phyloP scores from a whole-genome alignment of 2,329 filamentous ascomycete species.

The Xylariaceae sp. region DNA sequence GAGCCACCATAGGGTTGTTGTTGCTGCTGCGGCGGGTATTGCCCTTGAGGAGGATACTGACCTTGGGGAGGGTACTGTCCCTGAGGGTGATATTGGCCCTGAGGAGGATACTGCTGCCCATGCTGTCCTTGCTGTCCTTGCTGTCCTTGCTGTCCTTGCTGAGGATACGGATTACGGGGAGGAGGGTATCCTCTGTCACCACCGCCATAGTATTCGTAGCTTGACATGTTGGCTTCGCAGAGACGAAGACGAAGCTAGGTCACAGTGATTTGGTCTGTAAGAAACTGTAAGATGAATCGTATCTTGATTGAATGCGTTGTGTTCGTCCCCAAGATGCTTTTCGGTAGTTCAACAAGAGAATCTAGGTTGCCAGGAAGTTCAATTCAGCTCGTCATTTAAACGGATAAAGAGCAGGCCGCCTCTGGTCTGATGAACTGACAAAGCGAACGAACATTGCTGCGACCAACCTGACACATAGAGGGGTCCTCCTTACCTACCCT shows the following conservation, averaged over 20 bases:
- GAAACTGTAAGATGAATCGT: background rate
- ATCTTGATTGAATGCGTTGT: background rate
- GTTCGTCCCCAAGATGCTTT: no score
- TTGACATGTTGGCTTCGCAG: slow-evolving; percentile 30
- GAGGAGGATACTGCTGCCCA: slow-evolving; percentile 27
- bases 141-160: slow-evolving; percentile 17
- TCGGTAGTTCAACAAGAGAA: background rate
- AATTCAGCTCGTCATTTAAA: background rate
- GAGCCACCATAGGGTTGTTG: slow-evolving; percentile 27
- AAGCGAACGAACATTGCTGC: no score
- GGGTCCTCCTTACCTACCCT: no score
- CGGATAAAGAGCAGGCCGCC: slow-evolving; percentile 3
- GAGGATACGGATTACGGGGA: slow-evolving; percentile 19
- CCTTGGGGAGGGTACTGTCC: slow-evolving; percentile 28
- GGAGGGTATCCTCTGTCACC: slow-evolving; percentile 16
- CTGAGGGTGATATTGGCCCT: slow-evolving; percentile 20
- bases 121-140: slow-evolving; percentile 31
- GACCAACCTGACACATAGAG: no score
- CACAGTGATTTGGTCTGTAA: background rate
- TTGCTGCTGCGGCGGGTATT: slow-evolving; percentile 27
- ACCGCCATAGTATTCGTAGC: slow-evolving; percentile 35
- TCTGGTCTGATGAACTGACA: background rate
- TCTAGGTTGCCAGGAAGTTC: background rate
- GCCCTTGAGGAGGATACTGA: slow-evolving; percentile 29
- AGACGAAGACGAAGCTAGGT: background rate